Evolutionary conservation across 208 protist genomes (phyloP).

Genomic region (Naegleria fowleri): DNA sequence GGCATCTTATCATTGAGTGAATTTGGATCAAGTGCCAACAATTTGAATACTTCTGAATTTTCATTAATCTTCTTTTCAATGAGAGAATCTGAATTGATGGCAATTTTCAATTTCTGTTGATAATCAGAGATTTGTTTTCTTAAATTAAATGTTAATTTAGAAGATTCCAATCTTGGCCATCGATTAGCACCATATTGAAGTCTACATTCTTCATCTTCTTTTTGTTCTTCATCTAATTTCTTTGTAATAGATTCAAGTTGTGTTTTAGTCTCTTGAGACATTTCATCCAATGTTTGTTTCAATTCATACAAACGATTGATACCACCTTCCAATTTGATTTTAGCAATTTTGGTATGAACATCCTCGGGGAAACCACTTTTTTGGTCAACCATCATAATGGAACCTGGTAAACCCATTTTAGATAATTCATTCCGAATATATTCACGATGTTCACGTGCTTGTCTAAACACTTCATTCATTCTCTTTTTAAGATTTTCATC

Average conservation of each 20-base stretch:
- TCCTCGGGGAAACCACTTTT: slow-evolving; percentile 10
- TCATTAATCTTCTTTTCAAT: slow-evolving; percentile 2
- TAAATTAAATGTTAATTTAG: background rate
- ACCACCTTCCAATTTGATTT: background rate
- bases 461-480: background rate
- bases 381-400: slow-evolving; percentile 2
- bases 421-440: background rate
- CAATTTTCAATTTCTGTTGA: background rate
- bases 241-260: background rate
- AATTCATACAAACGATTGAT: background rate
- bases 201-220: slow-evolving; percentile 13
- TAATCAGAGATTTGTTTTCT: background rate
- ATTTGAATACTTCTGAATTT: background rate
- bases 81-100: background rate
- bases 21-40: background rate
- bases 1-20: background rate
- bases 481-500: background rate
- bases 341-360: background rate
- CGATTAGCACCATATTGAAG: background rate
- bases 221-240: background rate
- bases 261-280: background rate
- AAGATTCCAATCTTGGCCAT: slow-evolving; percentile 1
- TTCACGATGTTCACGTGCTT: background rate
- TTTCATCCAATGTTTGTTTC: background rate
- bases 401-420: slow-evolving; percentile 1